phyloP scores from a whole-genome alignment of 768 basidiomycete genomes.

The Cystobasidium onofrii region DNA sequence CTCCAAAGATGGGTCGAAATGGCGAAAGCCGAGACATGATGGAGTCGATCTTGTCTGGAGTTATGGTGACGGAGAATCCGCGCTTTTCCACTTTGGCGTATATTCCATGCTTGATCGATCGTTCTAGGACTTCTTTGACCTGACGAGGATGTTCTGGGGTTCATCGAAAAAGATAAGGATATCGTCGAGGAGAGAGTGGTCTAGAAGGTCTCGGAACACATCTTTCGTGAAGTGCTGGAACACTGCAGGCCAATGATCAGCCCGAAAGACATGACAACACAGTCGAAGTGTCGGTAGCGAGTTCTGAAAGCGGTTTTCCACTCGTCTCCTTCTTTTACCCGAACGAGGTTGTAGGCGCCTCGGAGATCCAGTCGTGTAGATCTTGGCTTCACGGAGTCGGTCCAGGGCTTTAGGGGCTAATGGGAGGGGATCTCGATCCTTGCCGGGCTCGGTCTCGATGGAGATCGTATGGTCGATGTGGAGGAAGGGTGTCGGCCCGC shows the following conservation, averaged over 20 bases:
- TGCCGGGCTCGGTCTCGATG: too few relatives aligned
- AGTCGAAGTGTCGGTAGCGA: slow-evolving; percentile 49
- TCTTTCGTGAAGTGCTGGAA: slow-evolving; percentile 51
- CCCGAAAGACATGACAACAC: slow-evolving; percentile 48
- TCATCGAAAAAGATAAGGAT: slow-evolving; percentile 52
- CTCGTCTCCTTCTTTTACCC: slow-evolving; percentile 48
- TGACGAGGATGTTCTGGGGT: too few relatives aligned
- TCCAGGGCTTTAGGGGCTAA: slow-evolving; percentile 30
- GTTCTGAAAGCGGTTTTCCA: slow-evolving; percentile 50
- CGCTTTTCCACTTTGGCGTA: too few relatives aligned
- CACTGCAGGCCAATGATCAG: slow-evolving; percentile 44
- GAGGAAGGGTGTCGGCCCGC: too few relatives aligned
- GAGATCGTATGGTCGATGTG: too few relatives aligned
- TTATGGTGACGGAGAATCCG: too few relatives aligned
- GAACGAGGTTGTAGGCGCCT: slow-evolving; percentile 49
- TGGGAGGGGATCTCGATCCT: slow-evolving; percentile 35
- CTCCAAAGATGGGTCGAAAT: too few relatives aligned
- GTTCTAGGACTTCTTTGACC: too few relatives aligned
- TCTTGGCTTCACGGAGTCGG: slow-evolving; percentile 40
- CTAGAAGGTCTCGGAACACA: slow-evolving; percentile 47
- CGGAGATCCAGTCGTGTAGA: slow-evolving; percentile 48
- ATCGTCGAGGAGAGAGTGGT: slow-evolving; percentile 48
- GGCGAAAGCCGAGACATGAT: too few relatives aligned
- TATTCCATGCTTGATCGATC: too few relatives aligned
- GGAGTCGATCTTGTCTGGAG: too few relatives aligned